Percentiles rank a stretch among this genome's conserved stretches.
Evolutionary conservation across 768 basidiomycete species (phyloP).

Genomic region (Phaeotremella skinneri): DNA sequence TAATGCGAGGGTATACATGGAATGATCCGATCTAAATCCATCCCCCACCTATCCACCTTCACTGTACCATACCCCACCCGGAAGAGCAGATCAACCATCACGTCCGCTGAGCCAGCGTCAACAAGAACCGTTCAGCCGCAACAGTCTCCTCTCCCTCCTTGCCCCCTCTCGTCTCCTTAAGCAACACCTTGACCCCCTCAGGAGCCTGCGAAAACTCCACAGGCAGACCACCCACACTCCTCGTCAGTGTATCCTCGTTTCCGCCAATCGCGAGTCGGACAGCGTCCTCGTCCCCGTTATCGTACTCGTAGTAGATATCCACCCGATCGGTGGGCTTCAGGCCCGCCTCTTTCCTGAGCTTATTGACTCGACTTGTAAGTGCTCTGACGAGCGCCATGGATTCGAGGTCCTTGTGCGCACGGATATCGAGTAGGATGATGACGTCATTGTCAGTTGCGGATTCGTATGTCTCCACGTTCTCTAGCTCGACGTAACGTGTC

Average conservation of each 20-base stretch:
- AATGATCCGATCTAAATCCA: neutral
- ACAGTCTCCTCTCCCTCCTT: constrained; percentile 35
- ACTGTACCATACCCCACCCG: too few species aligned
- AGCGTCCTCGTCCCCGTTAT: constrained; percentile 61
- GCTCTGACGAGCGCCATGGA: constrained; percentile 86
- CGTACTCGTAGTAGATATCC: constrained; percentile 78
- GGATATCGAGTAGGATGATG: constrained; percentile 86
- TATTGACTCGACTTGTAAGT: constrained; percentile 88
- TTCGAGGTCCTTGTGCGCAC: constrained; percentile 79
- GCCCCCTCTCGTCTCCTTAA: constrained; percentile 65
- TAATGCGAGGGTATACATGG: too few species aligned
- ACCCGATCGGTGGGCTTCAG: constrained; percentile 93
- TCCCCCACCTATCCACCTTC: neutral
- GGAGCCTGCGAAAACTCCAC: constrained; percentile 60
- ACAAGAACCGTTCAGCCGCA: constrained; percentile 33
- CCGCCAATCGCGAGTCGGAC: constrained; percentile 60
- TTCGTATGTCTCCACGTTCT: constrained; percentile 60
- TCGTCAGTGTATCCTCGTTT: constrained; percentile 67
- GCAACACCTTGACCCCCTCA: constrained; percentile 59
- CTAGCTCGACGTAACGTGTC: constrained; percentile 82
- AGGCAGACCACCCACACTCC: constrained; percentile 72
- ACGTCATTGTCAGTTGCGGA: constrained; percentile 82
- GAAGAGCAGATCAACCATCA: too few species aligned
- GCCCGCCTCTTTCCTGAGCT: constrained; percentile 90
- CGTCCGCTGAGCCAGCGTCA: constrained; percentile 24